Conservation (phyloP, 1,284 basidiomycete species). For the Sporisorium graminicola region DNA sequence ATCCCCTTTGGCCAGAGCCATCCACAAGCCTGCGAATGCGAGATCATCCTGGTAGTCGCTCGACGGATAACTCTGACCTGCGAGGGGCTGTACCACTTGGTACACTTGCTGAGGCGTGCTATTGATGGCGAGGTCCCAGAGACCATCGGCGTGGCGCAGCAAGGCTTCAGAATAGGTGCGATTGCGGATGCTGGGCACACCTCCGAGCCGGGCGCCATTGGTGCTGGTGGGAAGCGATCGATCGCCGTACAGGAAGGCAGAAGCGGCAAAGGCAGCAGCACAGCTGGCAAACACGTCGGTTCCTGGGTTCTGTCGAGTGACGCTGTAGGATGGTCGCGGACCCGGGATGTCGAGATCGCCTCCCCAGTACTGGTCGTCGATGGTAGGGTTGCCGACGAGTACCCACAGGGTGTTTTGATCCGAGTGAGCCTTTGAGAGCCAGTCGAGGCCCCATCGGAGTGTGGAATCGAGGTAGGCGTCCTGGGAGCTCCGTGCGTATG, state of each 20-base stretch:
- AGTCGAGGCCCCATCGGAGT: slow-evolving; percentile 85
- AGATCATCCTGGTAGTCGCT: slow-evolving; percentile 73
- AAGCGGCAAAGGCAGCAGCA: slow-evolving; percentile 86
- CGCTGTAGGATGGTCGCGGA: slow-evolving; percentile 80
- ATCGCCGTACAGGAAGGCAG: slow-evolving; percentile 79
- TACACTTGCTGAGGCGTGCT: slow-evolving; percentile 71
- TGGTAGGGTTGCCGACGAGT: slow-evolving; percentile 78
- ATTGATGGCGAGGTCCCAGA: slow-evolving; percentile 79
- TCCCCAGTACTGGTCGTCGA: slow-evolving; percentile 87
- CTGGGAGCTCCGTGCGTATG: slow-evolving; percentile 84
- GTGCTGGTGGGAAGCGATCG: slow-evolving; percentile 34
- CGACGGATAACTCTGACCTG: slow-evolving; percentile 79
- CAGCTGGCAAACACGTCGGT: slow-evolving; percentile 87
- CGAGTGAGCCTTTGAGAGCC: slow-evolving; percentile 91
- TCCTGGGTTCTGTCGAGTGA: slow-evolving; percentile 82
- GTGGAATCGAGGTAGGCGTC: slow-evolving; percentile 84
- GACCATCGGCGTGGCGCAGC: slow-evolving; percentile 78
- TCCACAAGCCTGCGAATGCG: slow-evolving; percentile 79
- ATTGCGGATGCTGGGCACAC: slow-evolving; percentile 72
- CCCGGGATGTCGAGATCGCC: slow-evolving; percentile 83
- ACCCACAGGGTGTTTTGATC: slow-evolving; percentile 81
- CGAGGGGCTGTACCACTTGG: slow-evolving; percentile 77
- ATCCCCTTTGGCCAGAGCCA: slow-evolving; percentile 79
- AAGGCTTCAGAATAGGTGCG: slow-evolving; percentile 79
- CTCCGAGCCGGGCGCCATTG: slow-evolving; percentile 28